A percentile compares a stretch with the other conserved stretches of the same genome.
These are phyloP conservation scores for Cruciata laevipes DNA, from an alignment of 257 asterid species.

Conservation along the genomic window DNA sequence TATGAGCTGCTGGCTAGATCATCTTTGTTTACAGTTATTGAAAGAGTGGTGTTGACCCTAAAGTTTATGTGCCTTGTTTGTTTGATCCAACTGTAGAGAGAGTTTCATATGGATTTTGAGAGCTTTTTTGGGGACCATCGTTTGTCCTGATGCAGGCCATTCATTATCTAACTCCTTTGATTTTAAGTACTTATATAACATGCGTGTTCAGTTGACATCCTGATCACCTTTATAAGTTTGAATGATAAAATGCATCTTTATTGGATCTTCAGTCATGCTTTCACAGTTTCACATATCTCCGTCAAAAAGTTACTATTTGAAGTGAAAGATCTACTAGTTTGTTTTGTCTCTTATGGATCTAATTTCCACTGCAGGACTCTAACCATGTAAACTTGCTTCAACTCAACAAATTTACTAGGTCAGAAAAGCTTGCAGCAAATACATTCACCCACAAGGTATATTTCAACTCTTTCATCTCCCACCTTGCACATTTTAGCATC, in stretches of 20 bases:
- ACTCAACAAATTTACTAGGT: slow-evolving; percentile 23
- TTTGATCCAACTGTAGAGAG: not conserved
- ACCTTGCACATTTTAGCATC: not conserved
- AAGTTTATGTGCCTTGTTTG: not conserved
- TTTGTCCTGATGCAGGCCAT: not conserved
- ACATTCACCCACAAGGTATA: slow-evolving; percentile 64
- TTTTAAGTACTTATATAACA: not conserved
- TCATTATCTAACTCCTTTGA: not conserved
- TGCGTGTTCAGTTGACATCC: not conserved
- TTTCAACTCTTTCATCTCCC: slow-evolving; percentile 15
- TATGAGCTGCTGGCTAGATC: not conserved
- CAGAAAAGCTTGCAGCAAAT: slow-evolving; percentile 45
- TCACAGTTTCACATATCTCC: not conserved
- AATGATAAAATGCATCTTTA: not conserved
- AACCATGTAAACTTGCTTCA: slow-evolving; percentile 30
- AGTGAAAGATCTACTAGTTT: not conserved
- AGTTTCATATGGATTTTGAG: no score
- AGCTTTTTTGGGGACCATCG: not conserved
- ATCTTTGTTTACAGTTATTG: not conserved
- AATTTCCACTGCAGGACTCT: slow-evolving; percentile 25
- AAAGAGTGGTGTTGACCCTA: not conserved
- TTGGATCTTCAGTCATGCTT: not conserved
- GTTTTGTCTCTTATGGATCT: slow-evolving; percentile 4
- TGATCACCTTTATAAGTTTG: not conserved
- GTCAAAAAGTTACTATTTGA: not conserved